Percentiles rank a stretch among this genome's conserved stretches.
phyloP scores from a whole-genome alignment of 495 filamentous ascomycete species.

The Neurospora africana region DNA sequence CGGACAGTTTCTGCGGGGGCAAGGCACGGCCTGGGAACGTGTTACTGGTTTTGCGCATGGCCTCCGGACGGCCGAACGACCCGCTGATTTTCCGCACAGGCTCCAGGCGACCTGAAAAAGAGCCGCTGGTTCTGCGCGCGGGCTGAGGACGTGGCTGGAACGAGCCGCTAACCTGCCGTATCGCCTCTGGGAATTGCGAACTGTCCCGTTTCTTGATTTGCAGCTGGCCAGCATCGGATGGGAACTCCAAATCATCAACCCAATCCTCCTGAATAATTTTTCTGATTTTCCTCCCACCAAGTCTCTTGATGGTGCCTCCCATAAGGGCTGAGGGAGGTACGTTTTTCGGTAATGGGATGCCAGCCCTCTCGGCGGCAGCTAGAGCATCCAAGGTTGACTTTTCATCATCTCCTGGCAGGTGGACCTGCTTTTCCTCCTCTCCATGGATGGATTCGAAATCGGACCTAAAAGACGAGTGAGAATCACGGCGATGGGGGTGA shows the following conservation, averaged over 20 bases:
- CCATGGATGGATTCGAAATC: slow-evolving; percentile 64
- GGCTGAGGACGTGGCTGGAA: slow-evolving; percentile 28
- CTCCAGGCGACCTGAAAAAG: neutral
- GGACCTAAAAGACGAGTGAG: slow-evolving; percentile 69
- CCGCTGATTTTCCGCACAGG: neutral
- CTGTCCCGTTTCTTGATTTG: slow-evolving; percentile 52
- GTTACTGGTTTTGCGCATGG: neutral
- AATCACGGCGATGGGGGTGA: slow-evolving; percentile 53
- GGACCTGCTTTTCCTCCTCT: slow-evolving; percentile 79
- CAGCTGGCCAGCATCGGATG: slow-evolving; percentile 46
- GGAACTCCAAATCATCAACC: slow-evolving; percentile 82
- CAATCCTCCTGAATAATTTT: slow-evolving; percentile 79
- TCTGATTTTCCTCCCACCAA: slow-evolving; percentile 71
- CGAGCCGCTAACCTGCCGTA: slow-evolving; percentile 52
- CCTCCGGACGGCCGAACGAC: neutral
- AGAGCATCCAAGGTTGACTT: slow-evolving; percentile 72
- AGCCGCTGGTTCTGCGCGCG: slow-evolving; percentile 2
- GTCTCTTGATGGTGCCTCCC: slow-evolving; percentile 86
- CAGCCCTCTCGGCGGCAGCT: slow-evolving; percentile 71
- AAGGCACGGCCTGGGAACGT: neutral
- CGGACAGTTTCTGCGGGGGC: neutral
- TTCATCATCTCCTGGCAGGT: slow-evolving; percentile 69
- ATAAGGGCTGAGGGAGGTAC: slow-evolving; percentile 89
- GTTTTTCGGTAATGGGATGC: slow-evolving; percentile 82
- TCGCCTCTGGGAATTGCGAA: slow-evolving; percentile 53